Base-by-base conservation (phyloP, 768 basidiomycete species). In the Sistotremastrum suecicum region DNA sequence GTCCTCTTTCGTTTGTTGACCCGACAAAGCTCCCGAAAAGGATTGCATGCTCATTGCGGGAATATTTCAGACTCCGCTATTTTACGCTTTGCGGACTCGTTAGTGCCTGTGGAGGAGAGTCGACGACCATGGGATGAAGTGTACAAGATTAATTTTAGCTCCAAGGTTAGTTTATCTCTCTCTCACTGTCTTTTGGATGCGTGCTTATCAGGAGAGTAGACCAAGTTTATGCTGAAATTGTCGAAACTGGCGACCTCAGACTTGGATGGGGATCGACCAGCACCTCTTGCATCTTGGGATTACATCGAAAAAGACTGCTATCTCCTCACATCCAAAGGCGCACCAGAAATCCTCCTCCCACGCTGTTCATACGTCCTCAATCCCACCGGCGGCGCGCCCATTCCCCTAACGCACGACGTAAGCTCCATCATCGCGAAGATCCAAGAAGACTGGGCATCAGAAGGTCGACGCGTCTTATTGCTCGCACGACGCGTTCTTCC, bases 381-480 rank as follows among this genome's bases (percentile, higher is more conserved):
- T 43, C 58, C 69, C 0, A 51, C 61, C 5, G 70, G 69, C 2
- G 60, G 61, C 3, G 49, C 58, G 5, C 41, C 55, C 1, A 46
- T 67, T 6, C 60, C 60, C 0, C 58, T 79, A 28, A 51, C 59
- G 5, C 34, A 47, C 3, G 46, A 48, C 7, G 56, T 56, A 4
- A 59, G 61, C 34, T 54, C 58, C 5, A 48, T 54, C 3, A 60
- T 71, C 28, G 49, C 57, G 4, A 56, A 58, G 1, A 53, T 64
- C 3, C 72, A 73, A 53, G 72, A 72, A 46, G 55, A 58, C 12
- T 74, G 69, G 66, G 73, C 77, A 3, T 54, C 64, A 7, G 62
- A 66, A 45, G 78, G 78, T 2, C 75, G 75, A 52, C 67, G 78
- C n/a, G 77, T 81, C 11, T 62, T 81, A 7, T 61, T 77, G 1